A percentile compares a stretch with the other conserved stretches of the same genome.
Conservation (phyloP, 305 asterid genomes). For the Fraxinus angustifolia region DNA sequence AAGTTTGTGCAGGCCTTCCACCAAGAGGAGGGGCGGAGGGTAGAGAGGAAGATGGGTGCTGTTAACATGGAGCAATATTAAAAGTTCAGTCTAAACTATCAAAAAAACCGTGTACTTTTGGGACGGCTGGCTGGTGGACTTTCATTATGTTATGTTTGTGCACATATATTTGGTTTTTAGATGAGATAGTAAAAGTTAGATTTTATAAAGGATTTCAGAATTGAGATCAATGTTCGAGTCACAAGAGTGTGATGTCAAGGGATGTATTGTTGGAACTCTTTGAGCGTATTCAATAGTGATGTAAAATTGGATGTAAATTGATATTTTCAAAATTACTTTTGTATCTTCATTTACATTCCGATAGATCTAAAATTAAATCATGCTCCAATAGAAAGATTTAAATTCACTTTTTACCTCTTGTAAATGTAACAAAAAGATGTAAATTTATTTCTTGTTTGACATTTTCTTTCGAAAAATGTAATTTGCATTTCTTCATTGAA, state of each 20-base stretch:
- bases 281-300: background rate
- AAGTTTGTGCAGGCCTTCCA: slow-evolving; percentile 44
- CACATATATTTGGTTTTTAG: background rate
- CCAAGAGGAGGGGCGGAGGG: slow-evolving; percentile 20
- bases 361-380: too few species aligned
- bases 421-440: background rate
- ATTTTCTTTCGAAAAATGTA: too few species aligned
- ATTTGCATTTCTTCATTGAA: too few species aligned
- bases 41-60: slow-evolving; percentile 47
- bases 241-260: background rate
- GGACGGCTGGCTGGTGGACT: slow-evolving; percentile 64
- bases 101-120: slow-evolving; percentile 70
- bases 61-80: slow-evolving; percentile 71
- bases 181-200: background rate
- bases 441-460: background rate
- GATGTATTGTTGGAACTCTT: background rate
- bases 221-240: background rate
- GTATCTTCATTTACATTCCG: too few species aligned
- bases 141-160: slow-evolving; percentile 32
- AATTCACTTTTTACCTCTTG: too few species aligned
- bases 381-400: too few species aligned
- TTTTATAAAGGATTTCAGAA: background rate
- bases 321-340: too few species aligned
- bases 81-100: slow-evolving; percentile 47
- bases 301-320: too few species aligned